Conservation (phyloP, 345 rosid species). For the Gossypium stocksii region DNA sequence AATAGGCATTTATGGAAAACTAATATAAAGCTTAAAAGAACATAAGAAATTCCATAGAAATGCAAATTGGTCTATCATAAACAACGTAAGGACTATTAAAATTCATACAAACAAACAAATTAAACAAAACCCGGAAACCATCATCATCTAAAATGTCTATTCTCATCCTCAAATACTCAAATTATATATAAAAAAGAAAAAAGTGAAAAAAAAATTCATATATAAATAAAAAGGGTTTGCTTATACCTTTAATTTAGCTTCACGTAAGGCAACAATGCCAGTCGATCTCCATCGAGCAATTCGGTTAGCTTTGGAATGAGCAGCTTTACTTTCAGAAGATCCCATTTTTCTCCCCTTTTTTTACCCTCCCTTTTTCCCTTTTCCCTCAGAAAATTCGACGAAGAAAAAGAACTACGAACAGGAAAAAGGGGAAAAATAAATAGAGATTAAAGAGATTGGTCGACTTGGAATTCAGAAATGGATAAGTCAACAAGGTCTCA, state of each 20-base stretch:
- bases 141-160: not conserved
- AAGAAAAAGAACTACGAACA: not conserved
- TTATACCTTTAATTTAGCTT: conserved; percentile 83
- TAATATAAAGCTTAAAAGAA: not conserved
- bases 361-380: not conserved
- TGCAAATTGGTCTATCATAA: not conserved
- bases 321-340: conserved; percentile 66
- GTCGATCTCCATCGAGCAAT: conserved; percentile 91
- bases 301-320: conserved; percentile 61
- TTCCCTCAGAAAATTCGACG: not conserved
- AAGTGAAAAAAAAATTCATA: not conserved
- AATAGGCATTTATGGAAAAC: not conserved
- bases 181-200: not conserved
- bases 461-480: not conserved
- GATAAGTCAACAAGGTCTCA: not conserved
- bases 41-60: not conserved
- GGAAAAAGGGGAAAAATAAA: not conserved
- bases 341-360: conserved; percentile 49
- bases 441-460: not conserved
- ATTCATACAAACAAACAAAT: not conserved
- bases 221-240: not conserved
- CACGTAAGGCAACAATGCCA: conserved; percentile 89
- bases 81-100: not conserved
- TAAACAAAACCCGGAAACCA: conserved; percentile 1
- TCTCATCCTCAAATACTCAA: not conserved